Base-by-base conservation (phyloP, 768 basidiomycete species). In the Tricholoma saponaceum region DNA sequence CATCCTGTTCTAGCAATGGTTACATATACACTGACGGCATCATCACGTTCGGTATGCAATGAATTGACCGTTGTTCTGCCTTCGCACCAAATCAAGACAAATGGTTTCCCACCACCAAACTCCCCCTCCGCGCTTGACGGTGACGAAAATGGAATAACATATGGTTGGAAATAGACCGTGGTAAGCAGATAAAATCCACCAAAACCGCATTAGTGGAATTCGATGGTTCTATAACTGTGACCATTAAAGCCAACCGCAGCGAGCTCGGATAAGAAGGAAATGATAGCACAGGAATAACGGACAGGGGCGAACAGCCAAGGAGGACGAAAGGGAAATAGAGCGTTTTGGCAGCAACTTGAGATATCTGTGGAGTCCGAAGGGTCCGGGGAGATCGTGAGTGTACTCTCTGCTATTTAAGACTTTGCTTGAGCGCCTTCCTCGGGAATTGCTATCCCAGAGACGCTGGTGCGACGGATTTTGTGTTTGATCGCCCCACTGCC, bases 401-500 rank as follows among this genome's bases (percentile, higher is more conserved):
- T 46, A 55, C 28, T n/a, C 16, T 23, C 52, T 41, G n/a, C 47
- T 44, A 55, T 62, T 64, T 57, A 64, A 50, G 62, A 26, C 32
- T 53, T 56, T 54, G 54, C 51, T 50, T 60, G 61, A 47, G 66
- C 61, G 59, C 62, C 56, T 62, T 66, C 66, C 20, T 68, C 68
- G 26, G 58, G 57, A 14, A 66, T 64, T 3, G 46, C 51, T 16
- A 58, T 69, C 16, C 75, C 79, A 56, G 76, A 76, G 37, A 74
- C 70, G 57, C 82, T 82, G 64, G 75, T 58, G 56, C 81, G 69
- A 69, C 82, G 77, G 56, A 73, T 77, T 67, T 81, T 79, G 39
- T 66, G 68, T 69, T 78, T 80, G 66, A 79, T 64, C 46, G 74
- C 77, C 51, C 71, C 70, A 55, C 63, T 68, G 28, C 70, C 67